Evolutionary conservation across 169 alveolate species (phyloP), one percentile per base, ranked within the genome.

Genomic region (Plasmodium ovale): DNA sequence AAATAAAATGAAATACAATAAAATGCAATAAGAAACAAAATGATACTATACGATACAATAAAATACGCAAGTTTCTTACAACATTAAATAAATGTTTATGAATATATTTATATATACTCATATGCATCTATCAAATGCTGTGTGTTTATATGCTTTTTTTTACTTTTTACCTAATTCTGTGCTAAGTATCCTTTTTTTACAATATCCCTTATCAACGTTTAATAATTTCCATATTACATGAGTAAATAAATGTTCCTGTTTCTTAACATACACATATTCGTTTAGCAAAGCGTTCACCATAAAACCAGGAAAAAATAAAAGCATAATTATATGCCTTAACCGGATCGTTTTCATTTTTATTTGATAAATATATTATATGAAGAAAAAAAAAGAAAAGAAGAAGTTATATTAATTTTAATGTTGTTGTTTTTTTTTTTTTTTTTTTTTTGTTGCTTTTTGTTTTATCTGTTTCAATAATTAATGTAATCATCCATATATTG

Each of bases 181-280:
- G 21, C 56, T 35, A 65, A 65, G 73, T 16, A 65, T 65, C 35
- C 19, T 65, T 65, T 54, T 37, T 37, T 37, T 65, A 65, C n/a
- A 25, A 33, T 0, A 19, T 14, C 19, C 21, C 35, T 37, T 54
- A 10, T 10, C 42, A 65, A 5, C 35, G 29, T 65, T 37, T 31
- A 65, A 65, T 31, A 65, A 12, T 31, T 27, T 25, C 73, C 73
- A 65, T 35, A 65, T 33, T 65, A 2, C 12, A 49, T 49, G 16
- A 65, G 4, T 6, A 16, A 19, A 4, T 31, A 37, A 10, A 16
- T 65, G 19, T 25, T 14, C 59, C 5, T 21, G 29, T 65, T 65
- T 47, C 73, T 31, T n/a, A 33, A 14, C 35, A 10, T 29, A 9
- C 14, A 23, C 54, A 12, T 33, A 65, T 12, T 19, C 19, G 37